A percentile compares a stretch with the other conserved stretches of the same genome.
phyloP scores from a whole-genome alignment of 1,139 yeast species.

The Scheffersomyces segobiensis region DNA sequence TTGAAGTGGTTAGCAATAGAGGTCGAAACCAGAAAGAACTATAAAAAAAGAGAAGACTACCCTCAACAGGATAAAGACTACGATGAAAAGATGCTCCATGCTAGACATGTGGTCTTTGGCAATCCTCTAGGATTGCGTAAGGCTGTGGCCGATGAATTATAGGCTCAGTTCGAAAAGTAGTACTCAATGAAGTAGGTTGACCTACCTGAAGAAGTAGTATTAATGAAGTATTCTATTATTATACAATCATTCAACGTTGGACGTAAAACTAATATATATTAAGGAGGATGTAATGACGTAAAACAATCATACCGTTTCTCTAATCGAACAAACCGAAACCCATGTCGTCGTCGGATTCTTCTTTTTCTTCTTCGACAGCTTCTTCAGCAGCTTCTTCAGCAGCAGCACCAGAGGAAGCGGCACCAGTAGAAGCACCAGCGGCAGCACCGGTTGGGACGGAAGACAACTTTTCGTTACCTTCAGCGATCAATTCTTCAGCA shows the following conservation, averaged over 20 bases:
- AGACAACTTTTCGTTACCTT: constrained; percentile 93
- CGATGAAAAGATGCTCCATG: constrained; percentile 48
- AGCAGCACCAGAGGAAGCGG: constrained; percentile 67
- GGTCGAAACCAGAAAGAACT: constrained; percentile 38
- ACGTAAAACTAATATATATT: constrained; percentile 1
- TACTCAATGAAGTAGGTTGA: neutral
- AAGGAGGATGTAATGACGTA: neutral
- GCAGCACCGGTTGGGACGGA: constrained; percentile 98
- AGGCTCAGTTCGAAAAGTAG: constrained; percentile 5
- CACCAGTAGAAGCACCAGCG: constrained; percentile 72
- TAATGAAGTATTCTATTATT: neutral
- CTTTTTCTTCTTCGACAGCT: constrained; percentile 61
- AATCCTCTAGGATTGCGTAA: constrained; percentile 72
- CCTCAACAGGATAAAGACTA: constrained; percentile 34
- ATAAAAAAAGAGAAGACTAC: constrained; percentile 29
- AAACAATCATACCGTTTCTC: constrained; percentile 9
- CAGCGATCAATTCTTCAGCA: constrained; percentile 89
- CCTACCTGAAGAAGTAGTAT: neutral
- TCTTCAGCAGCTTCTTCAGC: constrained; percentile 73
- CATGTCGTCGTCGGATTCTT: constrained; percentile 53
- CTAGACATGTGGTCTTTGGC: constrained; percentile 76
- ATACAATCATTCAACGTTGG: neutral
- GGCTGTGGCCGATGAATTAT: constrained; percentile 56
- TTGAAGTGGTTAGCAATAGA: constrained; percentile 65
- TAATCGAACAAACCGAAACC: constrained; percentile 57